A percentile compares a stretch with the other conserved stretches of the same genome.
These are phyloP conservation scores for Plantago lanceolata DNA, from an alignment of 305 asterid species.

Conservation along the genomic window DNA sequence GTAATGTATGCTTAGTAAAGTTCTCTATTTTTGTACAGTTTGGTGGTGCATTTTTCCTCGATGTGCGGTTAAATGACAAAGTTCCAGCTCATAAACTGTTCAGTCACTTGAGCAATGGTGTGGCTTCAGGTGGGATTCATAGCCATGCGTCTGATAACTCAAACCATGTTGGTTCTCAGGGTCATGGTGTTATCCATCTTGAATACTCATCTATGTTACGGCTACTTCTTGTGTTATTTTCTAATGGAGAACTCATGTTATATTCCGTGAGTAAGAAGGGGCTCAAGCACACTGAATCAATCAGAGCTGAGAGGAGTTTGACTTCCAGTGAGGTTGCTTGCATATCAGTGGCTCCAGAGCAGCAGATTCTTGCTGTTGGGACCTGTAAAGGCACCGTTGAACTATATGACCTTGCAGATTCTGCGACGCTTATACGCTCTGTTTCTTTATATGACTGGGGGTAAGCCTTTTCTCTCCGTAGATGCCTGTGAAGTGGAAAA, in stretches of 20 bases:
- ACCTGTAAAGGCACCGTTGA: conserved; percentile 76
- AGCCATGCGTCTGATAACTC: conserved; percentile 33
- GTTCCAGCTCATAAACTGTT: conserved; percentile 40
- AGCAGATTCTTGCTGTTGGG: conserved; percentile 95
- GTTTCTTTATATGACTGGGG: conserved; percentile 96
- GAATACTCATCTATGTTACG: conserved; percentile 61
- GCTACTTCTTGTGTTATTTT: conserved; percentile 68
- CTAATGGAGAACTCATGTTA: conserved; percentile 70
- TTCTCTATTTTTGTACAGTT: conserved; percentile 52
- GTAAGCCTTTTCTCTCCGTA: conserved; percentile 46
- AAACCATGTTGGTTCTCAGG: conserved; percentile 32
- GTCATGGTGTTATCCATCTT: conserved; percentile 62
- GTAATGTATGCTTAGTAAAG: not conserved
- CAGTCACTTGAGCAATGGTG: conserved; percentile 56
- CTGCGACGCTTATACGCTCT: conserved; percentile 65
- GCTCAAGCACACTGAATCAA: conserved; percentile 58
- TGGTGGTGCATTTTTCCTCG: conserved; percentile 64
- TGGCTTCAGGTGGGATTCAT: conserved; percentile 44
- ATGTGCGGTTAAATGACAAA: conserved; percentile 38
- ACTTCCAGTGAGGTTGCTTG: conserved; percentile 79
- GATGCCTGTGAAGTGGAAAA: conserved; percentile 24
- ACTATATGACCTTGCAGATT: conserved; percentile 82
- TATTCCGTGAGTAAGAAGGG: conserved; percentile 95
- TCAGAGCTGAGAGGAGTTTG: conserved; percentile 64
- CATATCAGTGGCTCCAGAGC: conserved; percentile 83